These are phyloP conservation scores for Tuber calosporum DNA, from an alignment of 495 filamentous ascomycete genomes.

Conservation along the genomic window DNA sequence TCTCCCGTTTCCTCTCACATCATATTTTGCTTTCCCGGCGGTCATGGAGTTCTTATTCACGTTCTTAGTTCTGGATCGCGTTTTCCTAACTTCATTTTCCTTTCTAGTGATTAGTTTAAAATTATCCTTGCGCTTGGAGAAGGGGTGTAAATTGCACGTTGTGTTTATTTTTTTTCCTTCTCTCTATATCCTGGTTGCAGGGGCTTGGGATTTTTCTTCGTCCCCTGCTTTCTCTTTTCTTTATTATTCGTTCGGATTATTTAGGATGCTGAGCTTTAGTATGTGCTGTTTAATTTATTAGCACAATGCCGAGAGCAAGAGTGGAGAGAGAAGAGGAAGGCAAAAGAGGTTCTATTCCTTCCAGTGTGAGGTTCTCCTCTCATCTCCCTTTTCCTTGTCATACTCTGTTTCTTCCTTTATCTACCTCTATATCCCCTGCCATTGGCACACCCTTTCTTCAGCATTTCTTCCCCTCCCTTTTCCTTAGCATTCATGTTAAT, in stretches of 20 bases:
- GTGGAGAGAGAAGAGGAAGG: not conserved
- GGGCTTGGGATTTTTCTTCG: constrained; percentile 23
- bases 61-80: not conserved
- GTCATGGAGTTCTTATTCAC: constrained; percentile 7
- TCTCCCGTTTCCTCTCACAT: constrained; percentile 4
- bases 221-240: constrained; percentile 17
- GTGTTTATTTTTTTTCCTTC: constrained; percentile 25
- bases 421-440: not conserved
- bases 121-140: constrained; percentile 31
- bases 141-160: constrained; percentile 38
- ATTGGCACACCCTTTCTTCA: not conserved
- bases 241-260: constrained; percentile 16
- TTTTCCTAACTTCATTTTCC: constrained; percentile 24
- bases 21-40: constrained; percentile 28
- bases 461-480: not conserved
- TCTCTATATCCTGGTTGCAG: constrained; percentile 23
- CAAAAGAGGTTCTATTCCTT: not conserved
- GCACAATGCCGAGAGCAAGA: not conserved
- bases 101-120: constrained; percentile 29
- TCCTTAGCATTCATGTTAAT: not conserved
- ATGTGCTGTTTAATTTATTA: not conserved
- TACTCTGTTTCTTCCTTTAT: not conserved
- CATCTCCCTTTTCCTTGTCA: not conserved
- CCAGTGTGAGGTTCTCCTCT: not conserved
- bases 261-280: not conserved